These are phyloP conservation scores for Sclerotinia minor DNA, from an alignment of 2,329 filamentous ascomycete species.

Conservation along the genomic window DNA sequence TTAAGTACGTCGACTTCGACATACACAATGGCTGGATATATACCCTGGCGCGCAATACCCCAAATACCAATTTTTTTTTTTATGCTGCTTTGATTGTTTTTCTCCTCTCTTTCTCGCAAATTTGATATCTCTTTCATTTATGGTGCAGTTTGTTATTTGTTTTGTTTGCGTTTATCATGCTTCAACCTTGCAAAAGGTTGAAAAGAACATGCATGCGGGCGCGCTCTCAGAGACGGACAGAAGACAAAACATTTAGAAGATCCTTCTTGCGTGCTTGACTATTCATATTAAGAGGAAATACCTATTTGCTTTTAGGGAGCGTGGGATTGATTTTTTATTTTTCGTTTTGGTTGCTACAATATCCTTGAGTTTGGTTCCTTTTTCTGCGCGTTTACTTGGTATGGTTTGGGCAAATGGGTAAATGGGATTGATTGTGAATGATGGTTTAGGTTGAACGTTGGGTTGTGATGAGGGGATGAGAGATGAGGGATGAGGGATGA, in stretches of 20 bases:
- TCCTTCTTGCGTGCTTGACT: slow-evolving; percentile 24
- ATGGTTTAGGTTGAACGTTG: slow-evolving; percentile 5
- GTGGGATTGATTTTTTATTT: slow-evolving; percentile 23
- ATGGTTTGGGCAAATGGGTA: slow-evolving; percentile 3
- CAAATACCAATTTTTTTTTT: slow-evolving; percentile 40
- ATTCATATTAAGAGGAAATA: slow-evolving; percentile 38
- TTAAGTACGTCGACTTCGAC: slow-evolving; percentile 31
- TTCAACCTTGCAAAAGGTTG: slow-evolving; percentile 26
- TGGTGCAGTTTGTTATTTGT: slow-evolving; percentile 14
- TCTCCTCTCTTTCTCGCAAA: slow-evolving; percentile 24
- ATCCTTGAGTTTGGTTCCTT: slow-evolving; percentile 19
- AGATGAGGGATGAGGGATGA: slow-evolving; percentile 20
- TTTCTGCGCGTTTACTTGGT: slow-evolving; percentile 15
- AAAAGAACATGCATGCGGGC: slow-evolving; percentile 34
- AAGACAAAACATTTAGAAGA: slow-evolving; percentile 38
- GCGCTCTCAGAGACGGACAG: slow-evolving; percentile 23
- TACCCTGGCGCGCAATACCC: slow-evolving; percentile 43
- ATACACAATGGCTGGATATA: slow-evolving; percentile 41
- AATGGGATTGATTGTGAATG: slow-evolving; percentile 18
- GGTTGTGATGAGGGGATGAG: slow-evolving; percentile 16
- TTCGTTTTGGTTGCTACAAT: slow-evolving; percentile 20
- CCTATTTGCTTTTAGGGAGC: slow-evolving; percentile 39
- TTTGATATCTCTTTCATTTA: slow-evolving; percentile 27
- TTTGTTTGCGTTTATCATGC: slow-evolving; percentile 15
- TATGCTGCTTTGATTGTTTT: slow-evolving; percentile 37